These are phyloP conservation scores for Aspergillus funiculosus DNA, from an alignment of 495 filamentous ascomycete genomes.

Conservation along the genomic window DNA sequence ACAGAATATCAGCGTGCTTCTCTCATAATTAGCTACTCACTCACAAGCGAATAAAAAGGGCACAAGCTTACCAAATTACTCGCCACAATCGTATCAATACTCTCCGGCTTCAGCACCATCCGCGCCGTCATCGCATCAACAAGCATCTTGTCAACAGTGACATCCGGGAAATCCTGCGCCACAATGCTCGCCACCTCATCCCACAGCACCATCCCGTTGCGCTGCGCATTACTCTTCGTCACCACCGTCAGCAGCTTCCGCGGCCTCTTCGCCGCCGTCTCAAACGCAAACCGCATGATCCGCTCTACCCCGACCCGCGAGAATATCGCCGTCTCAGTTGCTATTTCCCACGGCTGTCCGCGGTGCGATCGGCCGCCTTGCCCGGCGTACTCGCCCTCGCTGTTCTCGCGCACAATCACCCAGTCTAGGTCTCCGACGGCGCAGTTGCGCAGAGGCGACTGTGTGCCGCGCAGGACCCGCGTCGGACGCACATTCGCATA, in stretches of 20 bases:
- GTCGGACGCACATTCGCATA: conserved; percentile 54
- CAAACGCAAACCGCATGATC: conserved; percentile 53
- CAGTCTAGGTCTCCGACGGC: conserved; percentile 42
- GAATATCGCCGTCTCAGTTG: conserved; percentile 52
- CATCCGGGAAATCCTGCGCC: conserved; percentile 47
- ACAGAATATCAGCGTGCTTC: conserved; percentile 52
- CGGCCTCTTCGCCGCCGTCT: conserved; percentile 42
- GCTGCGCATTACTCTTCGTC: conserved; percentile 55
- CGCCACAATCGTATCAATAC: conserved; percentile 51
- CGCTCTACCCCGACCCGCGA: conserved; percentile 48
- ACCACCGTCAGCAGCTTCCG: conserved; percentile 51
- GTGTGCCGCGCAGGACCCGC: conserved; percentile 43
- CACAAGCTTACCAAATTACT: conserved; percentile 43
- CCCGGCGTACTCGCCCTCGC: conserved; percentile 53
- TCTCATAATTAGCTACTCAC: background rate
- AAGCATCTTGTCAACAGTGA: conserved; percentile 52
- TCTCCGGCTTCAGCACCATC: conserved; percentile 51
- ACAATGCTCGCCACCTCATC: conserved; percentile 47
- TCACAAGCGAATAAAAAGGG: background rate
- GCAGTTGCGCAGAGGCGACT: conserved; percentile 45
- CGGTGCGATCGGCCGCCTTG: conserved; percentile 50
- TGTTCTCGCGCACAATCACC: conserved; percentile 55
- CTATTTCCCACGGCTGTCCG: conserved; percentile 46
- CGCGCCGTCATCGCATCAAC: conserved; percentile 56
- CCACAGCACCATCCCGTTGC: conserved; percentile 55